Percentiles rank a stretch among this genome's conserved stretches.
Conservation (phyloP, 2,329 filamentous ascomycete species). For the Hypoxylon rubiginosum region DNA sequence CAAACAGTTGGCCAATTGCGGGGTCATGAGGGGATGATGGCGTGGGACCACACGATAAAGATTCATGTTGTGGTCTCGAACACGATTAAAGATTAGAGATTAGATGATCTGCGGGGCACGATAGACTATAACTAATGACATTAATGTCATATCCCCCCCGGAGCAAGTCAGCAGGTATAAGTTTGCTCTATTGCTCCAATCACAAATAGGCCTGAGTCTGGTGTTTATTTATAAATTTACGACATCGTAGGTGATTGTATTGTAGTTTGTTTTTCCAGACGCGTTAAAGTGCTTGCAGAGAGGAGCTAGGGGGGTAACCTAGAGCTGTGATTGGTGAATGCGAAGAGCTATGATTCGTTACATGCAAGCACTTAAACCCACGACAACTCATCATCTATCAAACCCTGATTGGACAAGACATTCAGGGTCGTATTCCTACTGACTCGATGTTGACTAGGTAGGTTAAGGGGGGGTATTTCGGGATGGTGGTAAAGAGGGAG, state of each 20-base stretch:
- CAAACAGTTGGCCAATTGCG: slow-evolving; percentile 21
- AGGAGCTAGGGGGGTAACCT: slow-evolving; percentile 1
- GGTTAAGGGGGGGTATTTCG: neutral
- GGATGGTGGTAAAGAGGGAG: neutral
- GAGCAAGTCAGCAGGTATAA: slow-evolving; percentile 26
- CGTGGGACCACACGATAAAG: neutral
- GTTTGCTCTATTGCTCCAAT: slow-evolving; percentile 23
- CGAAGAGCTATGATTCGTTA: slow-evolving; percentile 28
- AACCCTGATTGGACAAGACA: slow-evolving; percentile 29
- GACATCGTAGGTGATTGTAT: slow-evolving; percentile 7
- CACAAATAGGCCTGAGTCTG: neutral
- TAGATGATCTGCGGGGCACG: slow-evolving; percentile 15
- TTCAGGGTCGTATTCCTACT: slow-evolving; percentile 29
- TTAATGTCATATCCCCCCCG: neutral
- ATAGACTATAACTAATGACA: slow-evolving; percentile 18
- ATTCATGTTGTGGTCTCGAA: slow-evolving; percentile 13
- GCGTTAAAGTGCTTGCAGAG: slow-evolving; percentile 38
- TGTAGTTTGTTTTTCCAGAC: slow-evolving; percentile 30
- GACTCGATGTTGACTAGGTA: slow-evolving; percentile 18
- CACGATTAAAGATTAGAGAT: slow-evolving; percentile 29
- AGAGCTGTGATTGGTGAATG: neutral
- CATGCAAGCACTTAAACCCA: slow-evolving; percentile 41
- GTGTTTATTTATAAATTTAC: slow-evolving; percentile 24
- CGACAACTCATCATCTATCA: slow-evolving; percentile 35
- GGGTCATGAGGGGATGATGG: slow-evolving; percentile 29